A percentile compares a stretch with the other conserved stretches of the same genome.
Conservation (phyloP, 306 rosid genomes). For the Medicago truncatula region MtrunA17r5.0-ANR NC_053043.1:42996001-42996500, state of each 20-base stretch:
- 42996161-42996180: constrained; percentile 62
- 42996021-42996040: background rate
- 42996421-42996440: constrained; percentile 16
- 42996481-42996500: constrained; percentile 24
- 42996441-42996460: constrained; percentile 19
- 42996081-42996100: constrained; percentile 59
- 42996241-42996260: constrained; percentile 10
- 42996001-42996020: constrained; percentile 35
- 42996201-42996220: constrained; percentile 29
- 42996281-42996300: constrained; percentile 18
- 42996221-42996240: constrained; percentile 23
- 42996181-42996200: constrained; percentile 83
- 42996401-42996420: background rate
- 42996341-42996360: constrained; percentile 32
- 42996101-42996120: constrained; percentile 93
- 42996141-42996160: constrained; percentile 55
- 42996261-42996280: constrained; percentile 15
- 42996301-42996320: constrained; percentile 25
- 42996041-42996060: constrained; percentile 25
- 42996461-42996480: constrained; percentile 6
- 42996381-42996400: constrained; percentile 30
- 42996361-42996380: constrained; percentile 23
- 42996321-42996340: constrained; percentile 24
- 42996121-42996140: constrained; percentile 68
- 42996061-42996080: constrained; percentile 39